A percentile compares a stretch with the other conserved stretches of the same genome.
Evolutionary conservation across 2,329 filamentous ascomycete species (phyloP).

Genomic region (Lomentospora prolificans): DNA sequence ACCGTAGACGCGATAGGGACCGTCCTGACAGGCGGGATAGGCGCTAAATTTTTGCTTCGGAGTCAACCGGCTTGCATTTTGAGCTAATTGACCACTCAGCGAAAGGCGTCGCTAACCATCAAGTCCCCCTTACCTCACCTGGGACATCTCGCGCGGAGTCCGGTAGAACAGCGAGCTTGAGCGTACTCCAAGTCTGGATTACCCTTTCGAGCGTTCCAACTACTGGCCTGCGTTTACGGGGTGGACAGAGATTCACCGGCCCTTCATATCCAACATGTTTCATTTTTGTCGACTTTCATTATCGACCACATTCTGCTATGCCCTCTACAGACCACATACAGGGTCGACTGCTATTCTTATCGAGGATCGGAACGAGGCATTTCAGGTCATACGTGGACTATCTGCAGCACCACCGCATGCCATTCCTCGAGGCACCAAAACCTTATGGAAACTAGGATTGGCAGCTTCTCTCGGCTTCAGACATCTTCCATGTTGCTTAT

Average conservation of each 20-base stretch:
- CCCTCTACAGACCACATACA: neutral
- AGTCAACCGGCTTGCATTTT: too few relatives aligned
- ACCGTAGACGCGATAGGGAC: conserved; percentile 12
- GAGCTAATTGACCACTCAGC: too few relatives aligned
- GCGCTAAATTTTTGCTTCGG: neutral
- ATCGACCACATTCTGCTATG: neutral
- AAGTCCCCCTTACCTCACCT: too few relatives aligned
- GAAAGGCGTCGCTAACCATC: too few relatives aligned
- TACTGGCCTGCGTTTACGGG: neutral
- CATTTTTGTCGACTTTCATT: neutral
- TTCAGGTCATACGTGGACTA: neutral
- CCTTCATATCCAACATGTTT: neutral
- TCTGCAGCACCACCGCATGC: neutral
- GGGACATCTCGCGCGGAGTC: too few relatives aligned
- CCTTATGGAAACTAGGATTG: neutral
- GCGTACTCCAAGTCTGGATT: neutral
- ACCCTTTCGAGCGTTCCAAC: neutral
- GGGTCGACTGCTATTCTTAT: too few relatives aligned
- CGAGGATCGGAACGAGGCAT: neutral
- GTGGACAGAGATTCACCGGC: neutral
- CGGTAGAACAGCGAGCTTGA: too few relatives aligned
- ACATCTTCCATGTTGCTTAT: neutral
- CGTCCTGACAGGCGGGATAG: conserved; percentile 10
- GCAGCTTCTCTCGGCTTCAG: neutral
- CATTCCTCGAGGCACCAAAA: neutral